Evolutionary conservation across 768 basidiomycete species (phyloP), one percentile per base, ranked within the genome.

Genomic region (Boletus rex-veris): DNA sequence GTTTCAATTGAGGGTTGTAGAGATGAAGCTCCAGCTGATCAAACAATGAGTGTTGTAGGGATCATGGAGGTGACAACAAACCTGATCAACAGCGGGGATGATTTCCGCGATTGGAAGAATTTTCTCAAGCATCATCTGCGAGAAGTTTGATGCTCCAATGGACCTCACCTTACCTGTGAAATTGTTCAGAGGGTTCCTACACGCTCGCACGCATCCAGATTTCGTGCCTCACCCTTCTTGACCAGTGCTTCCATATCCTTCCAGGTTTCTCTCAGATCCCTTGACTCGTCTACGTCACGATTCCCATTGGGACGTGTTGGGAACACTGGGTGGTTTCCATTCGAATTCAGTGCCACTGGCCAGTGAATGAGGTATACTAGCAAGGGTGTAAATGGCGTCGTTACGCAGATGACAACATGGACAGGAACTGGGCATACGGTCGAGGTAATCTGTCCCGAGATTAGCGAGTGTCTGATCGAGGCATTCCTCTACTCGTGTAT

Each of bases 391-490:
- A 37, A 39, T 9, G 6, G 6, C 0, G 11, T 55, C 38, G 48
- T 15, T 30, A 47, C 12, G 16, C 14, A 9, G 42, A 33, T 1
- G 62, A 33, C 2, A 46, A 16, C 19, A 39, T 11, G 3, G 43
- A 21, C n/a, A 24, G 18, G 7, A 18, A n/a, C 15, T 31, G n/a
- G 58, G 74, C 79, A 68, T 63, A 85, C 88, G 74, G 55, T 95
- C 92, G 24, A 95, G 79, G 71, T 94, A 94, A 73, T 91, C 85
- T 31, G 80, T 81, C n/a, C 86, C 90, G 31, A 96, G 82, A 63
- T 84, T 83, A 21, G 81, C 77, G 14, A 95, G 82, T 15, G 88
- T 85, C 64, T 85, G 77, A 65, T 92, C 82, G 12, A 95, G 78
- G 52, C 81, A 78, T 58, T 85, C 81, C 63, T 90, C 88, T 31